Evolutionary conservation across 768 basidiomycete genomes (phyloP).

Genomic region (Tulasnella sp.): DNA sequence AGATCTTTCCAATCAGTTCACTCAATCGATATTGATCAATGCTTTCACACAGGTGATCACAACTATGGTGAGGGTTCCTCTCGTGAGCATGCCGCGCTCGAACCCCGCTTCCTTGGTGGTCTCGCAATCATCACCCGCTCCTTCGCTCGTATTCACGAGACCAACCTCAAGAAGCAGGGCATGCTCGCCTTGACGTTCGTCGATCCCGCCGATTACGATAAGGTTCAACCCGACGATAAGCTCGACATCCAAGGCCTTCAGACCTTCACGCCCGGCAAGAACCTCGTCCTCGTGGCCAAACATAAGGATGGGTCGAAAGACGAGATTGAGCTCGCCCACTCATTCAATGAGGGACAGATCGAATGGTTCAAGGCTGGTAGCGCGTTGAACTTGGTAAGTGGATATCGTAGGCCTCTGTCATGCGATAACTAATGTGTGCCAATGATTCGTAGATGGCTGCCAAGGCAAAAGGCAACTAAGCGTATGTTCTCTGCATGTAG

Average conservation of each 20-base stretch:
- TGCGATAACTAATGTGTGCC: background rate
- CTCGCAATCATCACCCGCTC: constrained; percentile 92
- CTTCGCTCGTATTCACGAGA: constrained; percentile 96
- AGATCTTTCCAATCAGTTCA: too few species aligned
- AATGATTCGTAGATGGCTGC: constrained; percentile 47
- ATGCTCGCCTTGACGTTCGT: constrained; percentile 94
- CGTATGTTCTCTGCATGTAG: background rate
- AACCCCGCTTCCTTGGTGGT: constrained; percentile 90
- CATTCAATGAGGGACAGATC: constrained; percentile 95
- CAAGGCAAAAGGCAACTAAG: constrained; percentile 38
- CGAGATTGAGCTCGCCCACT: constrained; percentile 72
- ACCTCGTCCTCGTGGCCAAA: constrained; percentile 71
- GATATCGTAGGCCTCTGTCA: background rate
- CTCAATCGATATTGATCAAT: too few species aligned
- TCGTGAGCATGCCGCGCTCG: constrained; percentile 94
- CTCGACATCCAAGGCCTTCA: constrained; percentile 85
- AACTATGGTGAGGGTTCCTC: constrained; percentile 99
- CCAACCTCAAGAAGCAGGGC: constrained; percentile 98
- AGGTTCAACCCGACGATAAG: constrained; percentile 74
- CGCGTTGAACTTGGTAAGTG: constrained; percentile 68
- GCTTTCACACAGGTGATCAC: constrained; percentile 37
- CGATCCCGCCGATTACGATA: constrained; percentile 90
- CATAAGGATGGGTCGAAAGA: constrained; percentile 73
- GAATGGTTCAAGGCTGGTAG: constrained; percentile 98
- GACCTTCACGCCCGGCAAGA: constrained; percentile 82